These are phyloP conservation scores for Cyberlindnera galapagoensis DNA, from an alignment of 805 yeast genomes.

Conservation along the genomic window DNA sequence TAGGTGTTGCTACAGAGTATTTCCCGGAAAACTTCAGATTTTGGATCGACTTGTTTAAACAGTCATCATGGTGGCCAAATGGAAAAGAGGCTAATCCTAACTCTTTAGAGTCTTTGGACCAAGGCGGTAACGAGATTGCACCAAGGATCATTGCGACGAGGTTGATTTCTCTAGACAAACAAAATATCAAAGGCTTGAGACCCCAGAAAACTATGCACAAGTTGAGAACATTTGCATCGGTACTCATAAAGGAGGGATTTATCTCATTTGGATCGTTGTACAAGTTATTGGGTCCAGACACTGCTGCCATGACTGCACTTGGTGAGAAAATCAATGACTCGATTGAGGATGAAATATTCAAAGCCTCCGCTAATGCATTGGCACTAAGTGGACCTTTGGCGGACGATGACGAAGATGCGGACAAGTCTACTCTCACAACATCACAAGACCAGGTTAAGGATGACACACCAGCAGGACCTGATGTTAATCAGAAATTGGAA, in stretches of 20 bases:
- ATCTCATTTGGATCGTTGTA: conserved; percentile 58
- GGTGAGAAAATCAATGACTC: conserved; percentile 39
- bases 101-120: conserved; percentile 27
- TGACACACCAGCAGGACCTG: not conserved
- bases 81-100: conserved; percentile 26
- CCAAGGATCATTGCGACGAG: conserved; percentile 49
- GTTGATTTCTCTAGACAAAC: conserved; percentile 13
- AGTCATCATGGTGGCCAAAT: conserved; percentile 65
- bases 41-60: conserved; percentile 41
- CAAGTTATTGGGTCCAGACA: conserved; percentile 48
- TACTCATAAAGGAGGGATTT: conserved; percentile 60
- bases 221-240: conserved; percentile 33
- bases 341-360: conserved; percentile 48
- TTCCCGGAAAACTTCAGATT: conserved; percentile 40
- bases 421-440: conserved; percentile 7
- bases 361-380: conserved; percentile 68
- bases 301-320: conserved; percentile 37
- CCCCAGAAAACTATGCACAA: conserved; percentile 33
- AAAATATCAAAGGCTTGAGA: conserved; percentile 12
- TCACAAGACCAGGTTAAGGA: conserved; percentile 3
- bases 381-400: conserved; percentile 83
- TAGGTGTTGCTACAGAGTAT: conserved; percentile 45
- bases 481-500: conserved; percentile 32
- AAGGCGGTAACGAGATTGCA: conserved; percentile 52
- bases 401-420: conserved; percentile 56